Base-by-base conservation (phyloP, 768 basidiomycete species). In the Termitomyces sp. region DNA sequence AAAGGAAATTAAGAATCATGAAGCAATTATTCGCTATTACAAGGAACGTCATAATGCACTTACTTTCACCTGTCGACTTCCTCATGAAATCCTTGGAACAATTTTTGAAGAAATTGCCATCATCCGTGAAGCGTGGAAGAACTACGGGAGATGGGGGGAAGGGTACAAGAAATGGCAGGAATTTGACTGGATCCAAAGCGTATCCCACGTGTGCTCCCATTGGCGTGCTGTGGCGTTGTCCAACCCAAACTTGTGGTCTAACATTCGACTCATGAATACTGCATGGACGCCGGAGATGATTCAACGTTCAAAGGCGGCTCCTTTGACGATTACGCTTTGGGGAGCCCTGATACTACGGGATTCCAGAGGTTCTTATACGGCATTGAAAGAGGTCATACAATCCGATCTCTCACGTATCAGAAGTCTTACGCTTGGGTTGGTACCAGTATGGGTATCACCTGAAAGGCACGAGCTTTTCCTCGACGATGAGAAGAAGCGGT, bases 201-300 rank as follows among this genome's bases (percentile, higher is more conserved):
- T 60, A 12, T 48, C 54, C 19, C 54, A 60, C 50, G 50, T 56
- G 27, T 59, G 59, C 14, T 47, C 48, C 17, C 50, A 56, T 35
- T 60, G 59, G 59, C 59, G 59, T 25, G 37, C 17, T 9, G 45
- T 47, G 32, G 54, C 59, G 2, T 37, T 60, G 44, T 38, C 46
- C 17, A 42, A 45, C 5, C 59, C 51, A n/a, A 38, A n/a, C 14
- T 16, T 60, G 4, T 60, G 54, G 59, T 47, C 43, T 3, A 34
- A 8, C 37, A 56, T 56, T 25, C 42, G 40, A 37, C 51, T 60
- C 12, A 38, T 31, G 44, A 29, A 52, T 45, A 41, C 35, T 29
- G 37, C 37, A 16, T 58, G 50, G 50, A 43, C 51, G 4, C 23
- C 44, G 6, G 59, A 60, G 37, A 60, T 56, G 59, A 25, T 56